Base-by-base conservation (phyloP, 2,329 filamentous ascomycete species). In the Cephalotrichum gorgonifer region DNA sequence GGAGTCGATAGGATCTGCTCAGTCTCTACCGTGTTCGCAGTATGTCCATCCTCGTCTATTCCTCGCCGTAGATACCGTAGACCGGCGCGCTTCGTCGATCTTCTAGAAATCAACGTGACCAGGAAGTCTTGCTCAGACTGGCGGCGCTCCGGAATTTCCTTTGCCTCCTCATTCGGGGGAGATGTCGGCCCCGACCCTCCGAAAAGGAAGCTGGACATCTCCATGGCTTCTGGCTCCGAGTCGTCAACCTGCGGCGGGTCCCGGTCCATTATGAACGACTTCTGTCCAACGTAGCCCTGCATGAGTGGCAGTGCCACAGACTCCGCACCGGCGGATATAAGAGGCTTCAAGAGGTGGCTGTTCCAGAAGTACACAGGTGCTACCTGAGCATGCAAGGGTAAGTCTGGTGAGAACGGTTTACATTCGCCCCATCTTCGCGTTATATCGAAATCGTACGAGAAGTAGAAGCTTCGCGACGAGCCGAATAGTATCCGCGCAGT, bases 331-430 rank as follows among this genome's bases (percentile, higher is more conserved):
- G 77, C 74, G 17, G 86, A 76, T 44, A 88, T 77, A 53, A 98
- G 89, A 0, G 86, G 83, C 26, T 76, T 67, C 25, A 87, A 69
- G 14, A 96, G 74, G 60, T 88, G 74, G 25, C 75, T 76, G 59
- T 98, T 98, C 91, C 93, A 98, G 64, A 96, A 97, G 65, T 85
- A 97, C 61, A 82, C 66, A 28, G 79, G 76, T 62, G 96, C 88
- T 22, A 84, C 88, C 51, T 79, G 74, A 54, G 79, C 79, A 62
- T 88, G 77, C 4, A 95, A 69, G 6, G 89, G 83, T 4, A 38
- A 22, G n/a, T 44, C 47, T 56, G 1, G 55, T 43, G 12, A 58
- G 38, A 15, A 52, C 44, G 0, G 56, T 48, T 27, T 56, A 53
- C 43, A 63, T 71, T 3, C 67, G 12, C 35, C 65, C 49, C 81